phyloP scores from a whole-genome alignment of 139 green algal genomes.

The Tetradesmus lagerheimii region DNA sequence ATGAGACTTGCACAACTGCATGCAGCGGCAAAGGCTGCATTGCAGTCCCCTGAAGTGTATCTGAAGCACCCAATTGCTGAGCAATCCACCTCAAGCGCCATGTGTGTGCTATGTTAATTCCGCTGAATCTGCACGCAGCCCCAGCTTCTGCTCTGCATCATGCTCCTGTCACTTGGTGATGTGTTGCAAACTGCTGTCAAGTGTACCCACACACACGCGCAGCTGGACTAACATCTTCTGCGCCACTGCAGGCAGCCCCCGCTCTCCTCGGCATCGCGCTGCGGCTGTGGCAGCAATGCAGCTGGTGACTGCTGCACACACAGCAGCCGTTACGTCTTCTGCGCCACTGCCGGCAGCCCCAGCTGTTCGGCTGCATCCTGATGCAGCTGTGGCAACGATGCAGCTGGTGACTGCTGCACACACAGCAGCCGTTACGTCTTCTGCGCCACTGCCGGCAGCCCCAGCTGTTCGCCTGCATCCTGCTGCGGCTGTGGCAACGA shows the following conservation, averaged over 20 bases:
- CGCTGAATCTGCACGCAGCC: too few relatives aligned
- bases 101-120: too few relatives aligned
- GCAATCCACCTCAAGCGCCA: too few relatives aligned
- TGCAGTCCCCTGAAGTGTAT: too few relatives aligned
- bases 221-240: background rate
- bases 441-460: slow-evolving; percentile 63
- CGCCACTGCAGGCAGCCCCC: background rate
- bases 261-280: background rate
- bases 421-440: background rate
- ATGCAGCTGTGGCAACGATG: background rate
- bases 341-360: slow-evolving; percentile 65
- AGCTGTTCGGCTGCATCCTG: slow-evolving; percentile 61
- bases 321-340: background rate
- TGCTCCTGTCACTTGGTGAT: too few relatives aligned
- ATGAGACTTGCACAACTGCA: too few relatives aligned
- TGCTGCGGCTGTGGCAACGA: background rate
- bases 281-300: background rate
- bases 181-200: too few relatives aligned
- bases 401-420: background rate
- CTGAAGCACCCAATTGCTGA: too few relatives aligned
- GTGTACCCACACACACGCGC: background rate
- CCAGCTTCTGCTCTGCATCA: background rate
- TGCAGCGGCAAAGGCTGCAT: too few relatives aligned
- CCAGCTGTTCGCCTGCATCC: slow-evolving; percentile 61
- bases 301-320: background rate